phyloP scores from a whole-genome alignment of 352 stramenopile species.

The Pythium biforme region DNA sequence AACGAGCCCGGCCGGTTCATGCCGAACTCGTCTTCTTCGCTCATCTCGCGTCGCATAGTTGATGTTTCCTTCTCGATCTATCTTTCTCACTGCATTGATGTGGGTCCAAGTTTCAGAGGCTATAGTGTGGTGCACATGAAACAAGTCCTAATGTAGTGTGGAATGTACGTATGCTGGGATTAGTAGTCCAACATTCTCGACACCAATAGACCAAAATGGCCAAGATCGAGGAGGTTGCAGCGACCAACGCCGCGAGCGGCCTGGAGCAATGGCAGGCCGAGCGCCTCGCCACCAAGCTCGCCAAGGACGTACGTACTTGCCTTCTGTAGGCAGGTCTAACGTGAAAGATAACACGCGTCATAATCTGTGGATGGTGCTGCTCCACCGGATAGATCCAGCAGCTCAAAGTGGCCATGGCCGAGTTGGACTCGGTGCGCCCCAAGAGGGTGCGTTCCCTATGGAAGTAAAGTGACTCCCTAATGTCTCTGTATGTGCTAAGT shows the following conservation, averaged over 20 bases:
- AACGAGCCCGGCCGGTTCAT: constrained; percentile 53
- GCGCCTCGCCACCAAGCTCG: constrained; percentile 37
- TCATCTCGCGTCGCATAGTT: constrained; percentile 23
- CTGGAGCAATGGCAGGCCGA: constrained; percentile 48
- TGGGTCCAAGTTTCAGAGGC: background rate
- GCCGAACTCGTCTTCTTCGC: constrained; percentile 69
- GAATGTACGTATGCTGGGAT: background rate
- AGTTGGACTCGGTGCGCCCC: constrained; percentile 65
- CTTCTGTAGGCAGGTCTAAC: background rate
- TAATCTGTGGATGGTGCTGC: background rate
- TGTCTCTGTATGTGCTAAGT: background rate
- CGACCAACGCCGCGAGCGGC: constrained; percentile 6
- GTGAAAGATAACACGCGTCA: background rate
- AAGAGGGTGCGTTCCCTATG: constrained; percentile 46
- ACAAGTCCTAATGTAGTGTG: background rate
- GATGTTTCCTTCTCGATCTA: background rate
- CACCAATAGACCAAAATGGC: constrained; percentile 28
- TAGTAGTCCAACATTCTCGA: too few relatives aligned
- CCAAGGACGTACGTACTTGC: constrained; percentile 32
- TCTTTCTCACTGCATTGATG: constrained; percentile 5
- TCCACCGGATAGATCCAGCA: constrained; percentile 55
- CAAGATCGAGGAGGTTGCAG: constrained; percentile 37
- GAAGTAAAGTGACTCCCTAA: background rate
- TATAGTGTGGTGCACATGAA: constrained; percentile 16
- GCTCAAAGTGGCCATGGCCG: constrained; percentile 68